Percentiles rank a stretch among this genome's conserved stretches.
These are phyloP conservation scores for Rugosomyces carneus DNA, from an alignment of 1,284 basidiomycete species.

Conservation along the genomic window DNA sequence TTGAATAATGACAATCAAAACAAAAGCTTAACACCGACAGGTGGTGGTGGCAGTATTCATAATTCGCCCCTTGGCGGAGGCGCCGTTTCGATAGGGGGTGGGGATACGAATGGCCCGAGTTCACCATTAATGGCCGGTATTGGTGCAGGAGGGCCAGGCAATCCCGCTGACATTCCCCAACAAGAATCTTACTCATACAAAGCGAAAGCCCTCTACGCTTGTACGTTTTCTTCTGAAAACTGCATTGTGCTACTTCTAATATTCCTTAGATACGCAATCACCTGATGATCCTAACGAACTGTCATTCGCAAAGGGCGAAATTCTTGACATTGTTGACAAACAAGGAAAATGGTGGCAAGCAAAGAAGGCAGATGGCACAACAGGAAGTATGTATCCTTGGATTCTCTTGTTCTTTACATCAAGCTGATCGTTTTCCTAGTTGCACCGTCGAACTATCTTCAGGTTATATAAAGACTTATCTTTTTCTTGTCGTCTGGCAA, in stretches of 20 bases:
- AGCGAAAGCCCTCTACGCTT: constrained; percentile 86
- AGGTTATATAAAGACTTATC: constrained; percentile 42
- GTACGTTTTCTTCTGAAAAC: constrained; percentile 39
- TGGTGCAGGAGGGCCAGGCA: constrained; percentile 40
- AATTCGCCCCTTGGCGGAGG: constrained; percentile 33
- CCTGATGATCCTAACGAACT: constrained; percentile 96
- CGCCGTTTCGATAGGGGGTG: constrained; percentile 39
- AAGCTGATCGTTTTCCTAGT: constrained; percentile 32
- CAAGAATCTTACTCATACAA: constrained; percentile 55
- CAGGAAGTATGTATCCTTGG: constrained; percentile 62
- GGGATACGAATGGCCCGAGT: constrained; percentile 41
- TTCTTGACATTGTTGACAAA: constrained; percentile 92
- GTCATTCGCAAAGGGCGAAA: constrained; percentile 89
- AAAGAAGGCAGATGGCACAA: constrained; percentile 73
- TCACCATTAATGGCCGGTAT: constrained; percentile 67
- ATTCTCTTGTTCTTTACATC: background rate
- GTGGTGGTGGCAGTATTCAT: constrained; percentile 36
- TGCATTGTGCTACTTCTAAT: constrained; percentile 2
- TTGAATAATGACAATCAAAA: constrained; percentile 39
- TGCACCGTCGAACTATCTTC: constrained; percentile 78
- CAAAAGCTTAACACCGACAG: constrained; percentile 38
- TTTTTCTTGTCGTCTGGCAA: constrained; percentile 6
- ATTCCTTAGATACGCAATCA: constrained; percentile 71
- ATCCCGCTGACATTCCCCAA: constrained; percentile 17
- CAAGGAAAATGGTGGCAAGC: constrained; percentile 97